These are phyloP conservation scores for Aspergillus nanangensis DNA, from an alignment of 495 filamentous ascomycete genomes.

Conservation along the genomic window DNA sequence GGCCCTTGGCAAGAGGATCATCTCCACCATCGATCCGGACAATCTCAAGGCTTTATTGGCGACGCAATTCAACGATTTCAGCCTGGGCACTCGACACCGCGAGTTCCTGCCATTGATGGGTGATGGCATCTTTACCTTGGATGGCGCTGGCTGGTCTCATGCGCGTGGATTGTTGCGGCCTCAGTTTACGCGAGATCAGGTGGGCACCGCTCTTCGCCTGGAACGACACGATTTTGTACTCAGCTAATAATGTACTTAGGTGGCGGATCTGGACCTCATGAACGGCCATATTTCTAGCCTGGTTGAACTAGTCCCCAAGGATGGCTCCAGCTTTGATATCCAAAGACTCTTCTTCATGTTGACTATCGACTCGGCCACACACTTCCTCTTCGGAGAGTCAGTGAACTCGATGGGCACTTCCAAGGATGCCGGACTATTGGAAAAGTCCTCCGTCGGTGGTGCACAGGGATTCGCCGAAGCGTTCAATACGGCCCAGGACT, in stretches of 20 bases:
- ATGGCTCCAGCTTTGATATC: conserved; percentile 53
- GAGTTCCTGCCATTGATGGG: conserved; percentile 51
- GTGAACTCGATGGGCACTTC: conserved; percentile 34
- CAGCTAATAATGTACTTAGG: conserved; percentile 3
- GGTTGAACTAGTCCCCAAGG: conserved; percentile 41
- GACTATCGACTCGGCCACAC: conserved; percentile 63
- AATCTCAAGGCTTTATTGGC: conserved; percentile 86
- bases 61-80: conserved; percentile 70
- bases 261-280: conserved; percentile 45
- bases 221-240: neutral
- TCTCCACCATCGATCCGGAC: conserved; percentile 68
- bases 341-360: conserved; percentile 55
- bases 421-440: conserved; percentile 19
- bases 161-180: conserved; percentile 51
- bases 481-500: conserved; percentile 41
- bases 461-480: conserved; percentile 42
- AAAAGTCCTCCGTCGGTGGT: conserved; percentile 26
- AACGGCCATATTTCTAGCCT: conserved; percentile 55
- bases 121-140: conserved; percentile 63
- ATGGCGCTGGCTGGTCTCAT: conserved; percentile 63
- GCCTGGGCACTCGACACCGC: conserved; percentile 38
- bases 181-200: conserved; percentile 47
- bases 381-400: conserved; percentile 62
- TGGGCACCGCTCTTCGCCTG: too few relatives aligned
- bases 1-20: conserved; percentile 17